A percentile compares a stretch with the other conserved stretches of the same genome.
Conservation (phyloP, 2,329 filamentous ascomycete genomes). For the Diaporthe capsici region DNA sequence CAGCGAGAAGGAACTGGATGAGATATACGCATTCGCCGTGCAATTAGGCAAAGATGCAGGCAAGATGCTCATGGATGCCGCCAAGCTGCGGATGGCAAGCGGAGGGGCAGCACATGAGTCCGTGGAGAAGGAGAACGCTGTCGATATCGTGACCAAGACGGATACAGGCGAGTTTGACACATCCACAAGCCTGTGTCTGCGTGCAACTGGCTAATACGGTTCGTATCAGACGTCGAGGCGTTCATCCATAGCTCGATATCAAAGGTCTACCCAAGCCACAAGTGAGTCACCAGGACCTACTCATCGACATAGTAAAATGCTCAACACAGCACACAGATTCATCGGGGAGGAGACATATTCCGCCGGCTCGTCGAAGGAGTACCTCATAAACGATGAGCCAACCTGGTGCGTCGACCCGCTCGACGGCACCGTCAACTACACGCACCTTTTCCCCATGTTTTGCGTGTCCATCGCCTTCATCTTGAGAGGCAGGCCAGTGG, state of each 20-base stretch:
- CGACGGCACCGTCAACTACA: slow-evolving; percentile 86
- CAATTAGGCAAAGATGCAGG: slow-evolving; percentile 80
- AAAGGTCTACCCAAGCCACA: slow-evolving; percentile 74
- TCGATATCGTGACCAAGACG: slow-evolving; percentile 84
- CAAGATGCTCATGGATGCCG: slow-evolving; percentile 74
- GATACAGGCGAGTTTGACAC: slow-evolving; percentile 70
- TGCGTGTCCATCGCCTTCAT: slow-evolving; percentile 83
- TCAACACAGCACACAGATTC: slow-evolving; percentile 65
- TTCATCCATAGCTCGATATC: slow-evolving; percentile 75
- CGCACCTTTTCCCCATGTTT: slow-evolving; percentile 85
- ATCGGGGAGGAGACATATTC: slow-evolving; percentile 84
- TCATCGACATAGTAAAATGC: neutral
- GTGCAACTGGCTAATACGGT: slow-evolving; percentile 1
- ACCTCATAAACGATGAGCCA: slow-evolving; percentile 73
- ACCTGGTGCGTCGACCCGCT: slow-evolving; percentile 86
- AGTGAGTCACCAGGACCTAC: slow-evolving; percentile 59
- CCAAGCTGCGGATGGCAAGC: slow-evolving; percentile 65
- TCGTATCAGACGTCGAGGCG: slow-evolving; percentile 73
- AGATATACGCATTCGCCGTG: slow-evolving; percentile 79
- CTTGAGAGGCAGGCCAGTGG: slow-evolving; percentile 69
- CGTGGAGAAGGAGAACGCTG: slow-evolving; percentile 80
- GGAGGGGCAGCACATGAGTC: slow-evolving; percentile 50
- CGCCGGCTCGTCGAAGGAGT: slow-evolving; percentile 75
- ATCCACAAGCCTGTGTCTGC: neutral
- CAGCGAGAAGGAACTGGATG: slow-evolving; percentile 65